phyloP scores from a whole-genome alignment of 169 alveolate genomes.

The Eimeria falciformis region DNA sequence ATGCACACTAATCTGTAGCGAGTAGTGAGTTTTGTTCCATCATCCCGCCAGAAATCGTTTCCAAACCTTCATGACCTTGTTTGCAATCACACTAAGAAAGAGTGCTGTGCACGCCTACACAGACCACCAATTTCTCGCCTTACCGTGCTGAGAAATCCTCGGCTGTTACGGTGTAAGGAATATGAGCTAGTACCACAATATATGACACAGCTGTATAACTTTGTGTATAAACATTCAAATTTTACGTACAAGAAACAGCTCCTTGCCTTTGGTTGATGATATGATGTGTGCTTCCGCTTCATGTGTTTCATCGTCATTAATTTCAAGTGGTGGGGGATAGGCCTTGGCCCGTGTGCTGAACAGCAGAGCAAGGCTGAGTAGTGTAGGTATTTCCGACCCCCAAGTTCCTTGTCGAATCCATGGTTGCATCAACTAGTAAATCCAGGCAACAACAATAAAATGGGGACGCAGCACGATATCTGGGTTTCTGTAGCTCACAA shows the following conservation, averaged over 20 bases:
- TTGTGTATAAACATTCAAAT: not conserved
- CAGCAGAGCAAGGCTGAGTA: not conserved
- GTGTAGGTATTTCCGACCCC: not conserved
- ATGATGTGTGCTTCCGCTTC: slow-evolving; percentile 52
- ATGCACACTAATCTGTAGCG: slow-evolving; percentile 18
- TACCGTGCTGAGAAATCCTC: slow-evolving; percentile 69
- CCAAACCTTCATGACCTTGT: slow-evolving; percentile 58
- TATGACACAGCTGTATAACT: slow-evolving; percentile 41
- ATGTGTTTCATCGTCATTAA: slow-evolving; percentile 22
- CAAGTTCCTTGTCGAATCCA: slow-evolving; percentile 1
- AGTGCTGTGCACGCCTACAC: not conserved
- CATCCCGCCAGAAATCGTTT: not conserved
- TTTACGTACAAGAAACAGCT: not conserved
- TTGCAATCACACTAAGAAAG: slow-evolving; percentile 34
- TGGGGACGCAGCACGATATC: not conserved
- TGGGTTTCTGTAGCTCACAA: not conserved
- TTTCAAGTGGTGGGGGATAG: slow-evolving; percentile 60
- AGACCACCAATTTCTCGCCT: not conserved
- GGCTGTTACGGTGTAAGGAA: slow-evolving; percentile 57
- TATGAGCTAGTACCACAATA: slow-evolving; percentile 37
- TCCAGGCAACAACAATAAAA: not conserved
- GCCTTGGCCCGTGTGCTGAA: not conserved
- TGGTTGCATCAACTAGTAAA: not conserved
- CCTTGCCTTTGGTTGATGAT: slow-evolving; percentile 66
- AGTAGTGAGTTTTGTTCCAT: no score